phyloP scores from a whole-genome alignment of 306 rosid species.

The Vigna unguiculata region DNA sequence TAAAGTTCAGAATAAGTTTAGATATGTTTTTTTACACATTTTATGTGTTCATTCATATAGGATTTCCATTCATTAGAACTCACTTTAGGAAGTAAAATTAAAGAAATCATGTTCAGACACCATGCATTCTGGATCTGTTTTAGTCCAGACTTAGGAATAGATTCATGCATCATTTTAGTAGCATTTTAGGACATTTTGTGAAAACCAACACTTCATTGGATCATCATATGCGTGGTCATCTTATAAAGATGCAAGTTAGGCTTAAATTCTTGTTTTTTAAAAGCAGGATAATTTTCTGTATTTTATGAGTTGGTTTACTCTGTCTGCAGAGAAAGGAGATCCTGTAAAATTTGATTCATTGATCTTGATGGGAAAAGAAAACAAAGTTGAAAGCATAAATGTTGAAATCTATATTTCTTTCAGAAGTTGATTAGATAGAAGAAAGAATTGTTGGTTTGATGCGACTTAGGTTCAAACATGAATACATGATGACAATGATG shows the following conservation, averaged over 20 bases:
- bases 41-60: too few species aligned
- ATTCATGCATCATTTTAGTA: too few species aligned
- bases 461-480: constrained; percentile 34
- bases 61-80: too few species aligned
- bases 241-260: constrained; percentile 81
- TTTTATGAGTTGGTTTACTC: constrained; percentile 25
- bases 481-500: neutral
- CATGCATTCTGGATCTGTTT: too few species aligned
- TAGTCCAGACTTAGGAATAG: too few species aligned
- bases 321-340: constrained; percentile 24
- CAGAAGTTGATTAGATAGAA: constrained; percentile 9
- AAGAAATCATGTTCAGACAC: too few species aligned
- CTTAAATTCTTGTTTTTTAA: constrained; percentile 27
- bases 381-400: constrained; percentile 1
- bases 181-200: too few species aligned
- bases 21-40: too few species aligned
- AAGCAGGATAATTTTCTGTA: constrained; percentile 30
- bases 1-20: too few species aligned
- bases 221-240: constrained; percentile 95
- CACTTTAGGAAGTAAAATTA: too few species aligned
- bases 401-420: constrained; percentile 21
- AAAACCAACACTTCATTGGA: constrained; percentile 92
- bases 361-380: constrained; percentile 1
- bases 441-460: constrained; percentile 30
- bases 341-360: constrained; percentile 24